Evolutionary conservation across 2,329 filamentous ascomycete species (phyloP).

Genomic region (Colletotrichum sp.): DNA sequence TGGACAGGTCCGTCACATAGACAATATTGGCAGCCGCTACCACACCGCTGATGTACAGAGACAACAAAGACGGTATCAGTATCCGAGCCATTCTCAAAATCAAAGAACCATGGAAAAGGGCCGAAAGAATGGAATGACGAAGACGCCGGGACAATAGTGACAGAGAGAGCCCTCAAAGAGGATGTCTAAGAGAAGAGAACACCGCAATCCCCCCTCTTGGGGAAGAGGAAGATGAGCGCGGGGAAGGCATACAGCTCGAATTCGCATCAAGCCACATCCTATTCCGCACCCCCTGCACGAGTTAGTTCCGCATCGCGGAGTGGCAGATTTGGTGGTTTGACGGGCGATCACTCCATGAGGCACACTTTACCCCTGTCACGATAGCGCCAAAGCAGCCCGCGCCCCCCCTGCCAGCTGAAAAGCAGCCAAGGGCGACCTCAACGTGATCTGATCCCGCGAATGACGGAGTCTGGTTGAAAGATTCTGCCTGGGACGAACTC

Average conservation of each 20-base stretch:
- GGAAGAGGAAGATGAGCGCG: neutral
- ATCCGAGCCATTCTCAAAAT: neutral
- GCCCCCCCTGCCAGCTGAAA: neutral
- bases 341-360: neutral
- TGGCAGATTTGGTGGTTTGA: neutral
- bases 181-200: neutral
- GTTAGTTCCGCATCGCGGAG: neutral
- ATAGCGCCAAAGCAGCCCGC: conserved; percentile 1
- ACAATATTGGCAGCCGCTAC: conserved; percentile 29
- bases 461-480: neutral
- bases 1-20: conserved; percentile 49
- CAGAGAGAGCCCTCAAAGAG: neutral
- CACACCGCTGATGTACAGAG: neutral
- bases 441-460: neutral
- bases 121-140: neutral
- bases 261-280: neutral
- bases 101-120: neutral
- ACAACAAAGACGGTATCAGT: neutral
- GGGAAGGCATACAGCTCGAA: neutral
- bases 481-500: neutral
- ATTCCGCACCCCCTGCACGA: neutral
- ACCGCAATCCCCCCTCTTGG: neutral
- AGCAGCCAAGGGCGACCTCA: neutral
- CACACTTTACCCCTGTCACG: neutral
- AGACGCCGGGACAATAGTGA: neutral